Percentiles rank a stretch among this genome's conserved stretches.
These are phyloP conservation scores for Handroanthus guayacan DNA, from an alignment of 257 asterid species.

Conservation along the genomic window DNA sequence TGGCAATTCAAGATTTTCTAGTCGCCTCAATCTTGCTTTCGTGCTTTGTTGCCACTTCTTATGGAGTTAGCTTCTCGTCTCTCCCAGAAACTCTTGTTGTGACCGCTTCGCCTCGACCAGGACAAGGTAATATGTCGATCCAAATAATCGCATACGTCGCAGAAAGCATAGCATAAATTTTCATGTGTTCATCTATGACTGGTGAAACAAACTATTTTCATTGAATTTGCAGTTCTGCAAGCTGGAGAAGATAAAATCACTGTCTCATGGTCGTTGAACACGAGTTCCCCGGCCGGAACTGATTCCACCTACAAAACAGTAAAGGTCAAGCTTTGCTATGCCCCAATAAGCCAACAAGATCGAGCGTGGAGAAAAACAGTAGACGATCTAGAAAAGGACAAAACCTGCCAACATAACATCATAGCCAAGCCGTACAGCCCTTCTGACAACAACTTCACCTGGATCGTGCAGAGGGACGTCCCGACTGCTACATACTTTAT, in stretches of 20 bases:
- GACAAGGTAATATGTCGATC: slow-evolving; percentile 36
- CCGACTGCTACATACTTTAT: slow-evolving; percentile 7
- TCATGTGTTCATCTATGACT: too few relatives aligned
- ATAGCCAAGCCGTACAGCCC: background rate
- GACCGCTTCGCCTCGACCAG: slow-evolving; percentile 39
- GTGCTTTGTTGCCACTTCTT: slow-evolving; percentile 42
- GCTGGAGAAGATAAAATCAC: slow-evolving; percentile 39
- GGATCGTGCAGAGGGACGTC: background rate
- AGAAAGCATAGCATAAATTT: too few relatives aligned
- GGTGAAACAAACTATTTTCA: background rate
- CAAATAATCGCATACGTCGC: too few relatives aligned
- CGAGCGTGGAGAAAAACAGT: slow-evolving; percentile 9
- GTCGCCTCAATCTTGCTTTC: slow-evolving; percentile 36
- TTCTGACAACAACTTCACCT: background rate
- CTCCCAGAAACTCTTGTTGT: slow-evolving; percentile 41
- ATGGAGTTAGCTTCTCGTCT: slow-evolving; percentile 38
- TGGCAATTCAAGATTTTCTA: slow-evolving; percentile 40
- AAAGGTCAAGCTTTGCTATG: background rate
- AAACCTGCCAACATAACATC: slow-evolving; percentile 5
- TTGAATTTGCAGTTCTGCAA: slow-evolving; percentile 29
- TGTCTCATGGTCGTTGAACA: slow-evolving; percentile 32
- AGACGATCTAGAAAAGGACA: background rate
- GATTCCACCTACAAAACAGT: background rate
- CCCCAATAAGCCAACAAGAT: background rate
- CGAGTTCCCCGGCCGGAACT: background rate